Base-by-base conservation (phyloP, 2,329 filamentous ascomycete genomes). In the Corynespora cassiicola region DNA sequence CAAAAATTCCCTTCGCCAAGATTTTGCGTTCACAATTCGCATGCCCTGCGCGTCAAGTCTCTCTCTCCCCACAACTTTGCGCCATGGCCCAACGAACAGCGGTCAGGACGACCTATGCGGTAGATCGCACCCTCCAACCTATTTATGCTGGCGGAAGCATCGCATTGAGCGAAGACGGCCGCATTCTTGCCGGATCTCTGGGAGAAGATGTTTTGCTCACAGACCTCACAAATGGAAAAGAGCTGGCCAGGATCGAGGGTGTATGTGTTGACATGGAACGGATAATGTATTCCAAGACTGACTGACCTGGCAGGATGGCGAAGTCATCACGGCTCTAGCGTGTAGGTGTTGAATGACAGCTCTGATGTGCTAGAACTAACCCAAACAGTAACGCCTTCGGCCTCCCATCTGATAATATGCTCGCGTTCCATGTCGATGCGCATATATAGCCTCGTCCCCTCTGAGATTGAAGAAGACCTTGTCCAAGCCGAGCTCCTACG, bases 401-500 rank as follows among this genome's bases (percentile, higher is more conserved):
- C 85, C 7, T 90, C 89, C 17, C 90, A 96, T 68, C 80, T 97
- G 38, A 84, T 96, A 50, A 75, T 95, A 54, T 97, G 91, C 74
- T 99, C 94, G 12, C 85, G 92, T 53, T 97, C 92, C n/a, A 78
- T 96, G 37, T 91, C 90, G 6, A 95, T 97, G 90, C 87, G 88
- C 62, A 90, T 97, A 52, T 97, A 89, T 71, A 73, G 86, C 12
- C 76, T 99, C 17, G 78, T 79, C 34, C 74, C 77, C 17, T 81
- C 81, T 14, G 74, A 74, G 36, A 67, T 75, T 18, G 75, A 80
- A 14, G 76, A 80, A 23, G 75, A 77, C 91, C 45, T 80, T 85
- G 36, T 67, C 21, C 39, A 63, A 23, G 71, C 84, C 14, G 82
- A 85, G 32, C 81, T 95, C 11, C 66, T 88, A 11, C 84, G 90